Evolutionary conservation across 768 basidiomycete genomes (phyloP), one percentile per base, ranked within the genome.

Genomic region (Mycena capillaripes): DNA sequence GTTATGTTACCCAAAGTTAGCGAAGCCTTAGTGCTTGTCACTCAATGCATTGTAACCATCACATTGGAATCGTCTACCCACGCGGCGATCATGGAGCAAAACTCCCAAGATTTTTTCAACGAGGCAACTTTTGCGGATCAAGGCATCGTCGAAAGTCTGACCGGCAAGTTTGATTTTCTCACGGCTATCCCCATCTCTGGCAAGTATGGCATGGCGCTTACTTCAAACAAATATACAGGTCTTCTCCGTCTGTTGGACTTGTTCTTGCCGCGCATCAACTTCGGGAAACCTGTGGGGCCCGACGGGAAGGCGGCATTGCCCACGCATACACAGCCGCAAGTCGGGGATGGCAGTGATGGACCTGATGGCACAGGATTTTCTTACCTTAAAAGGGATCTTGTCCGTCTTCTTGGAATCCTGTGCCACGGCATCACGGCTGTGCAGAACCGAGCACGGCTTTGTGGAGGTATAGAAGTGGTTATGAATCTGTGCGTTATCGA

Each of bases 401-500:
- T 97, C n/a, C 92, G 94, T 21, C 84, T 97, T 16, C 84, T 97
- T n/a, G 95, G 95, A 8, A 87, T 94, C 56, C 81, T 97, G 16
- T 90, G 90, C 62, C 89, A 94, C 77, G 88, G 87, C 53, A 86
- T 87, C 74, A 90, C 82, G 78, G 84, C 81, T 34, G 90, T 92
- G 48, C 96, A 97, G 78, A 94, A 97, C 80, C 88, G 90, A 11
- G 86, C 92, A 46, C 88, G 96, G 58, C 81, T 81, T 40, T 90
- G 87, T 73, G 93, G 89, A 27, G 96, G 96, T 55, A 90, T 98
- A 70, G 87, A 91, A 61, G 88, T 95, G 55, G 87, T 97, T 21
- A 91, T 98, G 89, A 94, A 93, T 78, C 86, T 97, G 82, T 97
- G 96, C 80, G 94, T 95, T 21, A 85, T 96, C 30, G 97, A 98